Evolutionary conservation across 2,329 filamentous ascomycete genomes (phyloP), one percentile per base, ranked within the genome.

Genomic region (Acrodontium crateriforme): DNA sequence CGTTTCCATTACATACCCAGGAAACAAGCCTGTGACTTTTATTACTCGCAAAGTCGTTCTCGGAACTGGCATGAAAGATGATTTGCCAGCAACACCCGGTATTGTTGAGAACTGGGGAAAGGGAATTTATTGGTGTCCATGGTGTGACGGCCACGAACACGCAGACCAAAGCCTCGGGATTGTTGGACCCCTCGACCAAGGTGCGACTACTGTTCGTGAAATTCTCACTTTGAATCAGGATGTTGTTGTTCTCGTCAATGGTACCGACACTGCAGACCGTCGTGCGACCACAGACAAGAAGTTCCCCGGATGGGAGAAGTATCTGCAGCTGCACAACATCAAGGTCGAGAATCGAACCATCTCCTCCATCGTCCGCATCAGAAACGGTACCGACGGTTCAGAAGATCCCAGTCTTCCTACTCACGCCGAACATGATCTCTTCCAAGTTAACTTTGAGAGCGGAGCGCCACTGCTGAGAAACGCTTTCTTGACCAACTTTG

Each of bases 51-150:
- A 39, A 10, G n/a, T 45, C 11, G 27, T 42, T 3, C 30, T 45
- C 16, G 42, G 35, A 16, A 44, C 36, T 10, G 42, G 41, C 13
- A 31, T 35, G 18, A 32, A 35, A 19, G 42, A 45, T 18, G 21
- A 36, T 10, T 31, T 44, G n/a, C n/a, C n/a, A n/a, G n/a, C n/a
- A n/a, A n/a, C n/a, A n/a, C n/a, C n/a, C n/a, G n/a, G n/a, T n/a
- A n/a, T n/a, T n/a, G n/a, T n/a, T n/a, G n/a, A n/a, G n/a, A n/a
- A n/a, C n/a, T n/a, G n/a, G n/a, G n/a, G n/a, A n/a, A n/a, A n/a
- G n/a, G n/a, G n/a, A n/a, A n/a, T n/a, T n/a, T n/a, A n/a, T n/a
- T n/a, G n/a, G n/a, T n/a, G n/a, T n/a, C n/a, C n/a, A n/a, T n/a
- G n/a, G n/a, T n/a, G n/a, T n/a, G n/a, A n/a, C n/a, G 3, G 41